Base-by-base conservation (phyloP, 352 stramenopile species). In the Globisporangium yorkense region DNA sequence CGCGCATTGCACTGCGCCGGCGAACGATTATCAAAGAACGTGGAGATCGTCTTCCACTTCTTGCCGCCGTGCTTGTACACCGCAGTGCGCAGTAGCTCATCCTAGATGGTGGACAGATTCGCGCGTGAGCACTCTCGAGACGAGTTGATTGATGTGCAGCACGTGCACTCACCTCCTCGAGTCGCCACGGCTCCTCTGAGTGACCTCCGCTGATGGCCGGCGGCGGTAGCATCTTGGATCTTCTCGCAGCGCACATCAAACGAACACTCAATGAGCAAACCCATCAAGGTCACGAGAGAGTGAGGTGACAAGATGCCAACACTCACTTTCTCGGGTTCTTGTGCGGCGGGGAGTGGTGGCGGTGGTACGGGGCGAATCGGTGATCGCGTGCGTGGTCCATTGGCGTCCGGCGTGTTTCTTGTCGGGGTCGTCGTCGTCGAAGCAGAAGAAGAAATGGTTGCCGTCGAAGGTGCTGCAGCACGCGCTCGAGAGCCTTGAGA, bases 1-100 rank as follows among this genome's bases (percentile, higher is more conserved):
- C 82, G 78, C 47, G 69, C 61, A 29, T 72, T 87, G 66, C 84
- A 94, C 37, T 92, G 68, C 2, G 49, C 59, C 5, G 75, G 63
- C 9, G 72, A 77, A 16, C 77, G 74, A 27, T 59, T 55, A 5
- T 74, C 65, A 46, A 94, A 72, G 37, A 71, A 73, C 27, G 71
- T 72, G 0, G 83, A 70, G 15, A 92, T 87, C 0, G 54, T 63
- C 59, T 89, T 90, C 85, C 85, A 92, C 31, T 88, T 92, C 59
- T 91, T 92, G 31, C 79, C 80, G 13, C 85, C 85, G 48, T 84
- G 79, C 50, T 87, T 66, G 61, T 73, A 88, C 15, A 94, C 81
- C 6, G 75, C 79, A 18, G 72, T 67, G 20, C 83, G 82, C 55
- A 94, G 75, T 20, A 74, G 58, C 18, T 88, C 69, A 61, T 94